Percentiles rank a stretch among this genome's conserved stretches.
phyloP scores from a whole-genome alignment of 2,329 filamentous ascomycete genomes.

The Byssothecium circinans region DNA sequence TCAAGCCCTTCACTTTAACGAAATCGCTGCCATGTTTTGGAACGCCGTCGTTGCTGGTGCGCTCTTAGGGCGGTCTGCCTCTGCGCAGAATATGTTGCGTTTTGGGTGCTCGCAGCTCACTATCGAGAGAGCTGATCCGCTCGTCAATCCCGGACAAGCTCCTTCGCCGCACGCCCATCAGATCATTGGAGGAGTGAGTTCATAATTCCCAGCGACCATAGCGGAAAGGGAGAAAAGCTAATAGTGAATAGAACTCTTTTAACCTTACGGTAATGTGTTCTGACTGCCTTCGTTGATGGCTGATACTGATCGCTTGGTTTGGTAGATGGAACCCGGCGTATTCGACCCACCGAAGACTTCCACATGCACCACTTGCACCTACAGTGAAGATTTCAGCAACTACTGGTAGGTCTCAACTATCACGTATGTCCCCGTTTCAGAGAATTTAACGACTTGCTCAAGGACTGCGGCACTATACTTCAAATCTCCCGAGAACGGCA shows the following conservation, averaged over 20 bases:
- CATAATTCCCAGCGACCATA: background rate
- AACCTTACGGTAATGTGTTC: slow-evolving; percentile 28
- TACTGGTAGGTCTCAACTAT: slow-evolving; percentile 20
- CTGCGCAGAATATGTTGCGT: slow-evolving; percentile 38
- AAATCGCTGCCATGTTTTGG: slow-evolving; percentile 24
- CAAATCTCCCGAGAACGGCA: slow-evolving; percentile 35
- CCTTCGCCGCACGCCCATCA: slow-evolving; percentile 37
- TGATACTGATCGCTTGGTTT: slow-evolving; percentile 10
- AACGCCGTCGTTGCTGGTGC: slow-evolving; percentile 23
- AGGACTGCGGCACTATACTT: slow-evolving; percentile 35
- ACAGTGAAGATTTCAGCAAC: slow-evolving; percentile 33
- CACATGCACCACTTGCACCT: slow-evolving; percentile 37
- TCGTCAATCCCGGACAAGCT: slow-evolving; percentile 30
- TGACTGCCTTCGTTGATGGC: background rate
- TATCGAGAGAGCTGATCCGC: slow-evolving; percentile 57
- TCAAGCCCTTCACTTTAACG: background rate
- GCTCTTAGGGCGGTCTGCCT: slow-evolving; percentile 26
- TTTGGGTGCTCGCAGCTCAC: slow-evolving; percentile 39
- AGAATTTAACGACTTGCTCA: no score
- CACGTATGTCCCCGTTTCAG: background rate
- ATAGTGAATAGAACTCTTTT: slow-evolving; percentile 24
- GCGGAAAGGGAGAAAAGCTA: background rate
- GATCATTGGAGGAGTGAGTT: slow-evolving; percentile 28
- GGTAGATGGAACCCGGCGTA: slow-evolving; percentile 30
- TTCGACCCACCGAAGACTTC: slow-evolving; percentile 28